Evolutionary conservation across 306 rosid species (phyloP), one percentile per base, ranked within the genome.

Genomic region (Prinsepia uniflora): DNA sequence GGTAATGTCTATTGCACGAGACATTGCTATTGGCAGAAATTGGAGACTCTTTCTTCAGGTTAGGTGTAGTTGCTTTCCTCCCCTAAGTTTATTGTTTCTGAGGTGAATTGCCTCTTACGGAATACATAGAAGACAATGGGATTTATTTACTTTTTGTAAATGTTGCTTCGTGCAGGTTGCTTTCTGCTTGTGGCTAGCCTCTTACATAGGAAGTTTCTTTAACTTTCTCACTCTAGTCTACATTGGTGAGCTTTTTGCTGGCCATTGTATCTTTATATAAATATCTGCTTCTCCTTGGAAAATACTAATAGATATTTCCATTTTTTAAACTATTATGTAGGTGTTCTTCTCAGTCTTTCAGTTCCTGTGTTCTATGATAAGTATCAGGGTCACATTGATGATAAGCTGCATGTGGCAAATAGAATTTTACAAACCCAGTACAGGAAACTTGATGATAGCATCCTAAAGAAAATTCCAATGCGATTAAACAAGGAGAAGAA

Each of bases 331-430:
- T 64, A 36, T 81, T 50, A 49, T 81, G 81, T 75, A 95, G 99
- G 86, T 62, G 78, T 95, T 72, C 83, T 95, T 76, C 82, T 95
- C 63, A 81, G 97, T 81, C 78, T 95, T 83, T 89, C 96, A 11
- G 82, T 86, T 76, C 99, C 99, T 12, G n/a, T 85, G 41, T 73
- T 91, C 75, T 95, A 95, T 86, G 96, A 89, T 76, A 91, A 85
- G 87, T 95, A 64, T 82, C 96, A 85, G 89, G 90, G 84, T 54
- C 89, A 56, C 67, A 76, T 89, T 65, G 78, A 95, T 78, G 90
- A 82, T 6, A 84, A 88, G 83, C 71, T 95, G 60, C 71, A 53
- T 36, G 43, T 82, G 65, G 12, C 89, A 49, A 80, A 85, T 63
- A 82, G 84, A 72, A 41, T 77, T 68, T 14, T 80, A 76, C 84